phyloP scores from a whole-genome alignment of 352 stramenopile species.

The Globisporangium perplexum region DNA sequence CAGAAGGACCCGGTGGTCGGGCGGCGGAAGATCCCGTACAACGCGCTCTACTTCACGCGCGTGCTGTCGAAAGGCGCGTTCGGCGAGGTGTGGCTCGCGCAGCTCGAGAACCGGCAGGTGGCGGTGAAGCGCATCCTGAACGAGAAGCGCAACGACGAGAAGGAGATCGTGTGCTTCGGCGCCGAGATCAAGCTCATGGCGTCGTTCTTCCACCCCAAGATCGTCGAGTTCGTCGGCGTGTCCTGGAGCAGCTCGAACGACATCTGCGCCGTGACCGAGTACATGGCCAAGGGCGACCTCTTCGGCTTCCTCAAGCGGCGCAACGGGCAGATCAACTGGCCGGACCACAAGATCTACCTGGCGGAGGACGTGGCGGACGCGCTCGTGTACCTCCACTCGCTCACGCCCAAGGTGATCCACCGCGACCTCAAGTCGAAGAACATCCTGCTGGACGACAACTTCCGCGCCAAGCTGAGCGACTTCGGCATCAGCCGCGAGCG shows the following conservation, averaged over 20 bases:
- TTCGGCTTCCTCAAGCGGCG: constrained; percentile 68
- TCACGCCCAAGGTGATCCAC: constrained; percentile 77
- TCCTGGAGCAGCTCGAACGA: constrained; percentile 68
- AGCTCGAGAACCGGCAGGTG: constrained; percentile 73
- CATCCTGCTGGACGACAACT: constrained; percentile 58
- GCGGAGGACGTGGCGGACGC: constrained; percentile 68
- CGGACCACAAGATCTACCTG: constrained; percentile 67
- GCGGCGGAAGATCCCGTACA: constrained; percentile 55
- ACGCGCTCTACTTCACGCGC: constrained; percentile 75
- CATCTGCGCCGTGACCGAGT: constrained; percentile 75
- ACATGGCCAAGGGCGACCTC: constrained; percentile 76
- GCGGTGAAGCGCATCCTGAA: constrained; percentile 78
- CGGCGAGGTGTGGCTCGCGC: constrained; percentile 79
- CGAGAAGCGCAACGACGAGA: constrained; percentile 78
- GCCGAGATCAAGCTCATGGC: constrained; percentile 86
- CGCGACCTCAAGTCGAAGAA: constrained; percentile 79
- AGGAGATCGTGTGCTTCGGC: constrained; percentile 81
- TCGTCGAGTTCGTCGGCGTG: constrained; percentile 76
- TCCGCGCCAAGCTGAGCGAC: constrained; percentile 63
- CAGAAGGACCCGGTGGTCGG: constrained; percentile 53
- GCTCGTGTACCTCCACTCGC: constrained; percentile 65
- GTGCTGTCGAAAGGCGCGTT: constrained; percentile 84
- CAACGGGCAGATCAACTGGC: constrained; percentile 64
- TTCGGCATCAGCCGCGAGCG: constrained; percentile 78
- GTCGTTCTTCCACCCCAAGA: constrained; percentile 74